A percentile compares a stretch with the other conserved stretches of the same genome.
Evolutionary conservation across 2,329 filamentous ascomycete species (phyloP).

Genomic region (Pseudocercospora vitis): DNA sequence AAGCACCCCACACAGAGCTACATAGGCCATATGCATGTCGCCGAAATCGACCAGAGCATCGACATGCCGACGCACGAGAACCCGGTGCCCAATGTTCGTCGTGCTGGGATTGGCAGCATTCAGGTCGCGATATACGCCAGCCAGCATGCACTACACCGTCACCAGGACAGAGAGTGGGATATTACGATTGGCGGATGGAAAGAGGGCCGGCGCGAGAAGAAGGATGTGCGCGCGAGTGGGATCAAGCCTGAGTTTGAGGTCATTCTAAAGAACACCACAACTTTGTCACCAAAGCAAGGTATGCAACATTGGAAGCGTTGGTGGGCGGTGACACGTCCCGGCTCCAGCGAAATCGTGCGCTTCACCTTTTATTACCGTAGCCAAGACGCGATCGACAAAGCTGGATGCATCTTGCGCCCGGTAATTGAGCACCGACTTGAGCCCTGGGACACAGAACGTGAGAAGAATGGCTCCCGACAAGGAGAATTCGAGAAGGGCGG

Average conservation of each 20-base stretch:
- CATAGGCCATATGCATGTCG: conserved; percentile 25
- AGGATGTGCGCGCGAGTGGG: conserved; percentile 23
- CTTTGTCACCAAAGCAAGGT: conserved; percentile 18
- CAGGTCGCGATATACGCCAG: conserved; percentile 23
- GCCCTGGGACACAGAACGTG: neutral
- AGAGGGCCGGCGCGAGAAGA: neutral
- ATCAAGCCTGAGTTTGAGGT: conserved; percentile 29
- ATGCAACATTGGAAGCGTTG: conserved; percentile 24
- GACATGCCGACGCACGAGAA: conserved; percentile 1
- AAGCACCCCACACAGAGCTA: conserved; percentile 20
- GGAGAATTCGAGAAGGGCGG: neutral
- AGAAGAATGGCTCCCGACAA: neutral
- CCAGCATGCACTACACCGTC: conserved; percentile 18
- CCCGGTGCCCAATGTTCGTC: neutral
- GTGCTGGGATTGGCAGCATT: conserved; percentile 27
- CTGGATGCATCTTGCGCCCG: conserved; percentile 22
- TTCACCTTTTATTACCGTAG: conserved; percentile 46
- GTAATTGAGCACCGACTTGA: conserved; percentile 20
- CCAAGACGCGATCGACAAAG: conserved; percentile 27
- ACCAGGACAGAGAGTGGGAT: conserved; percentile 22
- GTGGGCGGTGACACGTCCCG: conserved; percentile 32
- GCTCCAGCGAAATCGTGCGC: conserved; percentile 41
- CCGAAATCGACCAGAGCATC: conserved; percentile 6
- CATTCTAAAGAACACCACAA: conserved; percentile 16
- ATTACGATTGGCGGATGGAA: conserved; percentile 26